phyloP scores from a whole-genome alignment of 192 early-diverging fungal genomes.

The Coemansia sp. region DNA sequence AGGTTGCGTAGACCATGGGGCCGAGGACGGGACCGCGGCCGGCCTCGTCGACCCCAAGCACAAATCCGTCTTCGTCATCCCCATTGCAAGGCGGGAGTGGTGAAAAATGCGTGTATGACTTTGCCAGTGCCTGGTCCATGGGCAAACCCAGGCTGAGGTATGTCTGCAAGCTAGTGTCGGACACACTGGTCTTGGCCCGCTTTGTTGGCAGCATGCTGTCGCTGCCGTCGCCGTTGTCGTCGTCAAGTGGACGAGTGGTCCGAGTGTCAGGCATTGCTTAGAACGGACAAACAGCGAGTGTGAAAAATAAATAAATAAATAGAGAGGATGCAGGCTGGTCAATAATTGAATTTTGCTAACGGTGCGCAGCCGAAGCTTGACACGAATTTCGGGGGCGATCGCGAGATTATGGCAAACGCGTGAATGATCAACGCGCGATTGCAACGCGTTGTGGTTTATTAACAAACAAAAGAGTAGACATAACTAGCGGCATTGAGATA shows the following conservation, averaged over 20 bases:
- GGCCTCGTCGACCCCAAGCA: conserved; percentile 95
- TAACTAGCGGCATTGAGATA: not conserved
- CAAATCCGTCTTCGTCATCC: conserved; percentile 33
- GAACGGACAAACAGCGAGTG: not conserved
- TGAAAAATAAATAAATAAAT: not conserved
- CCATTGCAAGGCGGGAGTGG: not conserved
- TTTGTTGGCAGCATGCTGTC: conserved; percentile 1
- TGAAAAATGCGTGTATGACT: conserved; percentile 45
- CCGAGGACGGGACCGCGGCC: conserved; percentile 94
- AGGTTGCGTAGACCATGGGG: conserved; percentile 96
- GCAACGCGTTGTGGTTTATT: not conserved
- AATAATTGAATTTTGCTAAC: too few relatives aligned
- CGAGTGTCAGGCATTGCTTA: not conserved
- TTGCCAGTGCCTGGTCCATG: conserved; percentile 14
- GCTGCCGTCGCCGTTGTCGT: conserved; percentile 6
- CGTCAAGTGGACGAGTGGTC: not conserved
- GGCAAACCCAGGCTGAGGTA: conserved; percentile 22
- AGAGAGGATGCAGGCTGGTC: too few relatives aligned
- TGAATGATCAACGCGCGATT: not conserved
- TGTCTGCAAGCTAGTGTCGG: not conserved
- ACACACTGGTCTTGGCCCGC: conserved; percentile 2
- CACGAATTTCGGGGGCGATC: too few relatives aligned
- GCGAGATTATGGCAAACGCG: too few relatives aligned
- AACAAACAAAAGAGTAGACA: not conserved
- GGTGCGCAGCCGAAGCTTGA: too few relatives aligned